Evolutionary conservation across 352 stramenopile species (phyloP).

Genomic region (Globisporangium megalacanthum): DNA sequence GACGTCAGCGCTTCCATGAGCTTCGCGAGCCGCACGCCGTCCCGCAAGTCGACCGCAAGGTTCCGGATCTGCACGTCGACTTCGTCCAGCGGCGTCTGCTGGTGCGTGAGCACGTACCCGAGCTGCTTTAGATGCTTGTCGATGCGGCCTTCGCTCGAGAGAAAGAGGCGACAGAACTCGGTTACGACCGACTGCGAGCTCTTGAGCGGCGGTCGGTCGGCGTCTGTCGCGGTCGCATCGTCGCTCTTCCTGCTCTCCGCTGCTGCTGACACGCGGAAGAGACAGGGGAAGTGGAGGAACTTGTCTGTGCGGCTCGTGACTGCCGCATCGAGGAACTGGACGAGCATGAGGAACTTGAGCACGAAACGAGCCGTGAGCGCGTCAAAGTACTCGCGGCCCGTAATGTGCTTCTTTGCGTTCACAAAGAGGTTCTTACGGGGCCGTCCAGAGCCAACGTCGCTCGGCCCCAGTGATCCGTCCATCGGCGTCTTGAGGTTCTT

Average conservation of each 20-base stretch:
- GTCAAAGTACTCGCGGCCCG: conserved; percentile 72
- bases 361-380: conserved; percentile 87
- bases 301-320: conserved; percentile 70
- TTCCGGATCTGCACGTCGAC: conserved; percentile 91
- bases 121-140: conserved; percentile 90
- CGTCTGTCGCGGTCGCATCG: conserved; percentile 9
- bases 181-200: conserved; percentile 90
- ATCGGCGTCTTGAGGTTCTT: conserved; percentile 66
- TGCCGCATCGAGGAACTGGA: conserved; percentile 90
- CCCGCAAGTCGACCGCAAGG: conserved; percentile 93
- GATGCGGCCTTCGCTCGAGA: conserved; percentile 93
- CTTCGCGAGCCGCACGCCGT: conserved; percentile 92
- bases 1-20: conserved; percentile 89
- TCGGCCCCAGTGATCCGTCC: conserved; percentile 38
- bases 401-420: conserved; percentile 67
- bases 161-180: conserved; percentile 90
- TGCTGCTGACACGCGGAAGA: conserved; percentile 72
- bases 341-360: conserved; percentile 89
- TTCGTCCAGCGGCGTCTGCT: conserved; percentile 93
- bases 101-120: conserved; percentile 85
- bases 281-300: conserved; percentile 78
- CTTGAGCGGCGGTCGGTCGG: conserved; percentile 65
- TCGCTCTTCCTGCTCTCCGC: conserved; percentile 6
- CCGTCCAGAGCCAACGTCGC: conserved; percentile 29
- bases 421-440: conserved; percentile 19